Evolutionary conservation across 352 stramenopile genomes (phyloP), one percentile per base, ranked within the genome.

Genomic region (Phytophthora idaei): DNA sequence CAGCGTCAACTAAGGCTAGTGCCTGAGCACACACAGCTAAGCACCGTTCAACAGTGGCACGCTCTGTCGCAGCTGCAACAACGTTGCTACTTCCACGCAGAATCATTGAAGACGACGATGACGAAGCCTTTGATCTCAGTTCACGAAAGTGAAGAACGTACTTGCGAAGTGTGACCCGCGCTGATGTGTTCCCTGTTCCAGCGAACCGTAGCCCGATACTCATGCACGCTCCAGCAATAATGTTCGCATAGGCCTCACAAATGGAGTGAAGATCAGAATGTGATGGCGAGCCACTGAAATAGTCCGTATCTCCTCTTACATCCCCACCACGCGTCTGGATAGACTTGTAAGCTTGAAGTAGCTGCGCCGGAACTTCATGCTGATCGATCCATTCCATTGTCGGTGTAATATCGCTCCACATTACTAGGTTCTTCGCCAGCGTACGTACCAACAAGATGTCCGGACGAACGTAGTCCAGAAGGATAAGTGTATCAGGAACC

Each of bases 371-470:
- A 3, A 96, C 62, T 71, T 95, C 76, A 17, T 71, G 56, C 27
- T 69, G 67, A 36, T 98, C 80, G 21, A 99, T 89, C 98, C 97
- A 99, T 42, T 86, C 66, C 5, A 42, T 55, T 6, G 92, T 94
- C 15, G 97, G 93, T 41, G 85, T 48, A n/a, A 99, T 92, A 3
- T 85, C 74, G 53, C 97, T 86, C 98, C 98, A 99, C 39, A 99
- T 67, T 31, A 99, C 95, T 0, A 99, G 71, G 32, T 97, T 96
- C 42, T 93, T 92, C 28, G 93, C 93, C 42, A 99, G 76, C 25
- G 98, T 96, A 44, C 97, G 88, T 41, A 99, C 83, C 34, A 98
- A 70, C 17, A 99, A 69, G 51, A 99, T 85, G 62, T 99, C 98
- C 0, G 98, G 98, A 21, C 98, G 90, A 28, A 98, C 92, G 46